Conservation (phyloP, 768 basidiomycete species). For the Cytidiella melzeri region DNA sequence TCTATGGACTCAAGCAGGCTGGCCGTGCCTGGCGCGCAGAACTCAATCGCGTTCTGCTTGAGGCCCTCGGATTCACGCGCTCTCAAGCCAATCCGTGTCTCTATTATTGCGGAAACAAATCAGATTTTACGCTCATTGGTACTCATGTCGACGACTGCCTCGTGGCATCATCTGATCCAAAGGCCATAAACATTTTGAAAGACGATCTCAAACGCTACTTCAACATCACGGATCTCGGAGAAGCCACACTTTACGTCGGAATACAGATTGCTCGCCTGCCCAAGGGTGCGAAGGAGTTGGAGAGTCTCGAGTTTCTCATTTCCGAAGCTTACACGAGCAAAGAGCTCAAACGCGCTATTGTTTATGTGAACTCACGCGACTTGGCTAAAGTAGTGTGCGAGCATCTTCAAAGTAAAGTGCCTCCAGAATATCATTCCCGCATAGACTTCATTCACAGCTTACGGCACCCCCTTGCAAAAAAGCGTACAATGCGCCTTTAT, state of each 20-base stretch:
- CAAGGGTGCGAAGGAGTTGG: background rate
- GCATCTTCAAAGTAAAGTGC: background rate
- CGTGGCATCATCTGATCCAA: too few relatives aligned
- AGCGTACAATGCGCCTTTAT: background rate
- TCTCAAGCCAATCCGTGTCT: too few relatives aligned
- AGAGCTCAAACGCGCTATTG: background rate
- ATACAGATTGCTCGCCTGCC: background rate
- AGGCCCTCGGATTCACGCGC: too few relatives aligned
- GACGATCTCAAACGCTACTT: conserved; percentile 27
- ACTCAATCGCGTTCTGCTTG: too few relatives aligned
- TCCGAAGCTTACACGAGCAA: background rate
- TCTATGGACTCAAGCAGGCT: too few relatives aligned
- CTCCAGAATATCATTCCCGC: background rate
- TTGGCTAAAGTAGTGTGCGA: background rate
- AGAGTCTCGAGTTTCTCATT: background rate
- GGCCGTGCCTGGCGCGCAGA: too few relatives aligned
- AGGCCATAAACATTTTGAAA: too few relatives aligned
- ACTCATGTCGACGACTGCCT: too few relatives aligned
- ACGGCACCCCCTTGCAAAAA: background rate
- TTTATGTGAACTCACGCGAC: conserved; percentile 3
- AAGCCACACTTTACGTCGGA: too few relatives aligned
- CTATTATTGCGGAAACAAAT: too few relatives aligned
- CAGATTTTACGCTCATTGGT: too few relatives aligned
- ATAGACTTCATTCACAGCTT: conserved; percentile 2
- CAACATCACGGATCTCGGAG: too few relatives aligned